Evolutionary conservation across 345 rosid species (phyloP), one percentile per base, ranked within the genome.

Genomic region (Eucalyptus globulus): DNA sequence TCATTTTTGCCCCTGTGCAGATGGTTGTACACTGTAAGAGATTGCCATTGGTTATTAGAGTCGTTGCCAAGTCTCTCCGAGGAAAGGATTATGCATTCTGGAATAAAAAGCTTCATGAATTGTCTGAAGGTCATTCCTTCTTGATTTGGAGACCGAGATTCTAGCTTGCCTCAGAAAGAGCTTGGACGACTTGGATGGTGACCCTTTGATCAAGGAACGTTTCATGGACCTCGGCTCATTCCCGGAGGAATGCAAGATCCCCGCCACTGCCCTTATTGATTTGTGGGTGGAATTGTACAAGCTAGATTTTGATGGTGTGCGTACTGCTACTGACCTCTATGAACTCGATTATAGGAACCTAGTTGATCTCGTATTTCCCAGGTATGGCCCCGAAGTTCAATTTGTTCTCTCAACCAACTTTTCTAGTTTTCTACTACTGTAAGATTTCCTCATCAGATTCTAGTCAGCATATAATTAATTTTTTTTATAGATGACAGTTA

Each of bases 181-280:
- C 89, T 89, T 96, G 76, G 86, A 90, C 88, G 89, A 92, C 87
- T 89, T 95, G 86, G 89, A 93, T 60, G 16, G 80, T 44, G 45
- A 62, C 88, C 89, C 87, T 13, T 19, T 12, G 37, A 47, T 90
- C 5, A 93, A 92, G 91, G 92, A 94, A 44, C 94, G 96, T 89
- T 96, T 90, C 92, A 86, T 94, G 92, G 97, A 95, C 89, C 88
- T 95, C 56, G 94, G 96, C 4, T 92, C 89, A 43, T 95, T 96
- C 90, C 94, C 94, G 13, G 95, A 94, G 89, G 97, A 93, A 87
- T 94, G 93, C 81, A 89, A 86, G 90, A 93, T 94, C 86, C 94
- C 94, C 50, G 94, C 94, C 26, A 87, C 94, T 11, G 69, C 92
- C 40, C 92, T 95, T 6, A 88, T 93, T 80, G 96, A 95, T 91